Evolutionary conservation across 2,329 filamentous ascomycete genomes (phyloP), one percentile per base, ranked within the genome.

Genomic region (Rhexocercosporidium sp.): DNA sequence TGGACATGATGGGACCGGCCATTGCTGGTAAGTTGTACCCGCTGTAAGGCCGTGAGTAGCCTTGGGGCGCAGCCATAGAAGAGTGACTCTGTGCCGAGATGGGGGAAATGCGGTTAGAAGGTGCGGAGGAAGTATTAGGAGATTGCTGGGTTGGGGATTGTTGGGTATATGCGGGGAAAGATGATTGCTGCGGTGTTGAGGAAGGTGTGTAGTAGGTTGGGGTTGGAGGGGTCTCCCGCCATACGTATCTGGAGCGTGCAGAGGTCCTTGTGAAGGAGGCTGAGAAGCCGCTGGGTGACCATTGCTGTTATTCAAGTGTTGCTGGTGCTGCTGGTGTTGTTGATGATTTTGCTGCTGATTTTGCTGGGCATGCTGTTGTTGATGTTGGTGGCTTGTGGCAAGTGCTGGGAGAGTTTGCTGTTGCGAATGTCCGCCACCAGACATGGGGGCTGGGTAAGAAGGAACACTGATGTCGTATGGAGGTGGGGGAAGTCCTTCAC

Each of bases 1-100:
- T 96, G 18, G 92, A 91, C 82, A 95, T 88, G 31, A 95, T 89
- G 0, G 90, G 85, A 0, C 89, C 88, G 49, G 83, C 81, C 82
- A 90, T 85, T n/a, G 84, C 82, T 3, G 90, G 85, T 3, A 91
- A 83, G 3, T 84, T 84, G 73, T 90, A 87, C 31, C 80, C 77
- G 66, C 81, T 72, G 76, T 85, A 86, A 2, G 82, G 79, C 66
- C 82, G 80, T 66, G 78, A 77, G 69, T 88, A 88, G 18, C 81
- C 80, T 63, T 84, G 82, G 25, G 86, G 86, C 4, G 88, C 85
- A 3, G 85, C 86, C 80, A 90, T 76, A 79, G 83, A 61, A 78
- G 79, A 9, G 78, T 82, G 69, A 78, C 75, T 71, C 47, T 75
- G 57, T 51, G 77, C 78, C 71, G 80, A 70, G 72, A 78, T 68